These are phyloP conservation scores for Termitomyces sp. DNA, from an alignment of 1,284 basidiomycete species.

Conservation along the genomic window DNA sequence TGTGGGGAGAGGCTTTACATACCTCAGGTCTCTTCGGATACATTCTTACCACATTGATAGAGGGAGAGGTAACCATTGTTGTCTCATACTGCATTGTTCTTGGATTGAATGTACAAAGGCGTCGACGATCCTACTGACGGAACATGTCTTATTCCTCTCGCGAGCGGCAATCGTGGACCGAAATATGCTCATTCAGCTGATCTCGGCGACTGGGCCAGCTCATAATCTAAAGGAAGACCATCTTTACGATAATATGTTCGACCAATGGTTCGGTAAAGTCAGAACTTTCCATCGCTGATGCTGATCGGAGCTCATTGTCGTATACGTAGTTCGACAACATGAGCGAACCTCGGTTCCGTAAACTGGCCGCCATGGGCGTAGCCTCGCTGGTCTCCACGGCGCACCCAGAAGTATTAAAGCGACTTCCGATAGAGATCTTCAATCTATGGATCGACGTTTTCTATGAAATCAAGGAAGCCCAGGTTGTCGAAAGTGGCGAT, in stretches of 20 bases:
- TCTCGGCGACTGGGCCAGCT: slow-evolving; percentile 51
- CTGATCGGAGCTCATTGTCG: slow-evolving; percentile 8
- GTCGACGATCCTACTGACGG: slow-evolving; percentile 51
- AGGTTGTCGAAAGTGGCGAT: slow-evolving; percentile 30
- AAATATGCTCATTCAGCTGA: slow-evolving; percentile 61
- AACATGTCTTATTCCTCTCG: slow-evolving; percentile 65
- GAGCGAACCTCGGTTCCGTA: slow-evolving; percentile 72
- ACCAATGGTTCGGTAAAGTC: slow-evolving; percentile 79
- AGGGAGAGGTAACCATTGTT: slow-evolving; percentile 52
- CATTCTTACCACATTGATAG: slow-evolving; percentile 51
- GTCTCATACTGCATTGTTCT: slow-evolving; percentile 2
- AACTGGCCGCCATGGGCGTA: slow-evolving; percentile 70
- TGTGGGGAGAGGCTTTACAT: slow-evolving; percentile 72
- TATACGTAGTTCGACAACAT: slow-evolving; percentile 73
- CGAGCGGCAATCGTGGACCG: slow-evolving; percentile 62
- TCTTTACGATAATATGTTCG: slow-evolving; percentile 61
- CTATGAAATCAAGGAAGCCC: slow-evolving; percentile 76
- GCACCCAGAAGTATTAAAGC: slow-evolving; percentile 61
- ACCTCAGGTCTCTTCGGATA: slow-evolving; percentile 63
- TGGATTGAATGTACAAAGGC: slow-evolving; percentile 33
- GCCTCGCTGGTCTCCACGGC: slow-evolving; percentile 69
- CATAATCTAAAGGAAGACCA: slow-evolving; percentile 45
- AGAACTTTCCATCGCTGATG: slow-evolving; percentile 16
- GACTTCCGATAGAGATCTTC: slow-evolving; percentile 71
- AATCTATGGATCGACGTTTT: slow-evolving; percentile 90